Evolutionary conservation across 2,329 filamentous ascomycete genomes (phyloP).

Genomic region (Verticillium klebahnii): DNA sequence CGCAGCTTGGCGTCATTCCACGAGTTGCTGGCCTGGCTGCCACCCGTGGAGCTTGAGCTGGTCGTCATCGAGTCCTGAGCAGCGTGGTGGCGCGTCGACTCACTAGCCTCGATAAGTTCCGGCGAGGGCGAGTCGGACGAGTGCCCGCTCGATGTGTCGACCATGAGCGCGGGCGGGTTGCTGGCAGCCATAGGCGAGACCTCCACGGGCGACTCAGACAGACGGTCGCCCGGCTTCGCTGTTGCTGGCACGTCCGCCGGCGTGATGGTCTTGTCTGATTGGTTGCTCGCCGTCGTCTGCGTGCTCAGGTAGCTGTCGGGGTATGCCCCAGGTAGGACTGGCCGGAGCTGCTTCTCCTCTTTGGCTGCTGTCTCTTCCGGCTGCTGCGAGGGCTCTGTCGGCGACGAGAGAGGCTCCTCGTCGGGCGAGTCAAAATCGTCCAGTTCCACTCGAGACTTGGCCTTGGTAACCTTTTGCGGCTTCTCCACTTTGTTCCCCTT

Average conservation of each 20-base stretch:
- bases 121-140: conserved; percentile 62
- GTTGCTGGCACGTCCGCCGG: conserved; percentile 11
- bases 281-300: conserved; percentile 18
- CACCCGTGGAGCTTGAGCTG: conserved; percentile 37
- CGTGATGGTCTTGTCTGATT: conserved; percentile 25
- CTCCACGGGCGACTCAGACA: conserved; percentile 66
- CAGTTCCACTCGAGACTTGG: conserved; percentile 60
- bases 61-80: conserved; percentile 46
- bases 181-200: conserved; percentile 51
- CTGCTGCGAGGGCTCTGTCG: conserved; percentile 13
- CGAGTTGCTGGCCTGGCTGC: conserved; percentile 48
- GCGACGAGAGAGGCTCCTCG: conserved; percentile 28
- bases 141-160: conserved; percentile 68
- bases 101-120: conserved; percentile 48
- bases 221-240: conserved; percentile 29
- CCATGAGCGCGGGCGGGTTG: conserved; percentile 62
- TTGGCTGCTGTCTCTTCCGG: conserved; percentile 13
- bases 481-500: conserved; percentile 49
- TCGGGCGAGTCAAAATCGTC: conserved; percentile 65
- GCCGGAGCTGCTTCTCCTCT: conserved; percentile 19
- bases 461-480: conserved; percentile 47
- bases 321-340: conserved; percentile 33
- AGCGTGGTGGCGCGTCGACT: conserved; percentile 31
- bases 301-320: conserved; percentile 33
- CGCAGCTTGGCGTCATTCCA: conserved; percentile 88